Percentiles rank a stretch among this genome's conserved stretches.
Evolutionary conservation across 805 yeast species (phyloP).

Genomic region (Sugiyamaella qingdaonensis): DNA sequence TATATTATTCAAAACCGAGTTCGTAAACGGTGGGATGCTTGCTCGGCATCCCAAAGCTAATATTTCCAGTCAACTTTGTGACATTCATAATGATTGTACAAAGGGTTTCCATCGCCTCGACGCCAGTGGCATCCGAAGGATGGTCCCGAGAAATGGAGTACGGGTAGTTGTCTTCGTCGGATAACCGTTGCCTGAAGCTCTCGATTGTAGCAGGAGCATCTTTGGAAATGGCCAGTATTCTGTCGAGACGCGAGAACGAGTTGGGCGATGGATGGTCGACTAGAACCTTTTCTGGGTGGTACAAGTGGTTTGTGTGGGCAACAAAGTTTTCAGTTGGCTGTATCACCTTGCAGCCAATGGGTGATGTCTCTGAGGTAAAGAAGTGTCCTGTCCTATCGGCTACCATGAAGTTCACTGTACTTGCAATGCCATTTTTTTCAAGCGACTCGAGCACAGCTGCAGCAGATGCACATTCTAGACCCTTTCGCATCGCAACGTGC

Average conservation of each 20-base stretch:
- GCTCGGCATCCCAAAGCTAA: constrained; percentile 1
- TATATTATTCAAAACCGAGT: neutral
- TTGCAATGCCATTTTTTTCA: constrained; percentile 12
- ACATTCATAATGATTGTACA: neutral
- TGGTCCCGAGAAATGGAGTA: constrained; percentile 1
- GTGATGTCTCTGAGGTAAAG: constrained; percentile 2
- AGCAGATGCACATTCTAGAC: constrained; percentile 29
- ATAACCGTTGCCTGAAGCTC: neutral
- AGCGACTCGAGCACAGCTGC: constrained; percentile 21
- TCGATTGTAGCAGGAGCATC: neutral
- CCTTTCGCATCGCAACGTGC: constrained; percentile 36
- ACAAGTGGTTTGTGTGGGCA: neutral
- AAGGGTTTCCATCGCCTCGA: constrained; percentile 1
- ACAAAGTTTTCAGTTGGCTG: neutral
- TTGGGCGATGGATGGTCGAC: constrained; percentile 4
- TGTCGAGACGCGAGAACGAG: neutral
- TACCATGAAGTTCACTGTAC: constrained; percentile 18
- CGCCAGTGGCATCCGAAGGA: neutral
- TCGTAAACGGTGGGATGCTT: neutral
- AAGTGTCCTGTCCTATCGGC: constrained; percentile 9
- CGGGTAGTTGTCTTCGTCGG: neutral
- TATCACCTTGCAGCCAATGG: constrained; percentile 1
- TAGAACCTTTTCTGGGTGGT: neutral
- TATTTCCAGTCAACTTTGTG: neutral
- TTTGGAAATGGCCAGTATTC: neutral